Conservation (phyloP, 129 eudicot genomes). For the Smallanthus sonchifolius region DNA sequence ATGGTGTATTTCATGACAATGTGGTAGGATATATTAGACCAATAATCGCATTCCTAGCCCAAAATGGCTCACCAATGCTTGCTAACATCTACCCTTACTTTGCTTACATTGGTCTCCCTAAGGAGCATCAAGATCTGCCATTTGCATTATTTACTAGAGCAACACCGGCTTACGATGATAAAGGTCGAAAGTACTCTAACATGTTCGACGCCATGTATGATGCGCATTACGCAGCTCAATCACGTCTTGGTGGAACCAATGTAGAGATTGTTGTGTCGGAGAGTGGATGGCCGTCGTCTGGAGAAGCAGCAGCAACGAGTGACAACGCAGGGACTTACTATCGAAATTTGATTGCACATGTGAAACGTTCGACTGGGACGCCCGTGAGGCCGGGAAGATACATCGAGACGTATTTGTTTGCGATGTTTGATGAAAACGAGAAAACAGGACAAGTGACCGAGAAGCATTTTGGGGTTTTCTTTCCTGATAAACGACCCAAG, state of each 20-base stretch:
- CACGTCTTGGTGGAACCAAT: constrained; percentile 31
- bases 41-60: constrained; percentile 30
- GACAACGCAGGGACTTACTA: constrained; percentile 40
- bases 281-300: constrained; percentile 56
- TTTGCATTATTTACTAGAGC: constrained; percentile 42
- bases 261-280: constrained; percentile 49
- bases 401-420: constrained; percentile 20
- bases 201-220: constrained; percentile 49
- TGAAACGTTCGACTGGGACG: constrained; percentile 13
- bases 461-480: constrained; percentile 17
- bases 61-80: constrained; percentile 34
- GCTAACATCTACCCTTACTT: constrained; percentile 59
- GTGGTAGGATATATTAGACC: constrained; percentile 14
- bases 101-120: constrained; percentile 6
- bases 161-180: not conserved
- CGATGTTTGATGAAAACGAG: constrained; percentile 16
- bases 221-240: constrained; percentile 32
- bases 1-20: constrained; percentile 12
- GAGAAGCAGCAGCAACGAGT: constrained; percentile 12
- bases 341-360: constrained; percentile 37
- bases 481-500: not conserved
- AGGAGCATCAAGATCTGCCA: not conserved
- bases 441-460: not conserved
- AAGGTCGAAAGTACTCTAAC: constrained; percentile 23
- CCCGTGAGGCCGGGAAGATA: not conserved